phyloP scores from a whole-genome alignment of 2,329 filamentous ascomycete species.

The Aspergillus luchuensis region DNA sequence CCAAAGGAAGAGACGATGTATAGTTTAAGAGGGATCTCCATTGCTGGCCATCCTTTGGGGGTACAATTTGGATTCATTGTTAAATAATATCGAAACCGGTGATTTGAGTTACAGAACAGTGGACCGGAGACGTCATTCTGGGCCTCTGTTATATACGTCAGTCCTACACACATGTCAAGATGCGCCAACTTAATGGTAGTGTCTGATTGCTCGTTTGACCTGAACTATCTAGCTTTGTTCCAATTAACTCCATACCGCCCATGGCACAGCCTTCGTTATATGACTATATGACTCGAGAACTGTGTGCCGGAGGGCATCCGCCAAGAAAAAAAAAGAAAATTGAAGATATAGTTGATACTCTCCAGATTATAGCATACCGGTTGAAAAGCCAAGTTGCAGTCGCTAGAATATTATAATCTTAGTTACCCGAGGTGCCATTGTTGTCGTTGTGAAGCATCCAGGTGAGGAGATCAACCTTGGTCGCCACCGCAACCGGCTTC shows the following conservation, averaged over 20 bases:
- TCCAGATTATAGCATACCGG: too few species aligned
- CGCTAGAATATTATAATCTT: not conserved
- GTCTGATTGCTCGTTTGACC: not conserved
- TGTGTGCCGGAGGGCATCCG: too few species aligned
- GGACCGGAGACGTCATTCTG: not conserved
- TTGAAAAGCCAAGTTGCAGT: too few species aligned
- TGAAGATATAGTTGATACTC: too few species aligned
- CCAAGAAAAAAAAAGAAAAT: too few species aligned
- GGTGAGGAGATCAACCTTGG: conserved; percentile 91
- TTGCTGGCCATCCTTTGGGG: not conserved
- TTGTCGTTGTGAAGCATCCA: conserved; percentile 77
- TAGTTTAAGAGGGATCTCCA: not conserved
- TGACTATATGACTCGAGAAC: too few species aligned
- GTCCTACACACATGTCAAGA: not conserved
- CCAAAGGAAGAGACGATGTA: not conserved
- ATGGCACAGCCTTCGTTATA: too few species aligned
- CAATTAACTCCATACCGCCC: not conserved
- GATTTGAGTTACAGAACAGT: not conserved
- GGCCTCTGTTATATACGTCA: not conserved
- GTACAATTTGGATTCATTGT: too few species aligned
- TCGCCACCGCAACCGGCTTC: conserved; percentile 87
- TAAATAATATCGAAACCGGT: not conserved
- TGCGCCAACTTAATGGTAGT: not conserved
- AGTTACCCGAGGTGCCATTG: conserved; percentile 18
- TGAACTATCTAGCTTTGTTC: not conserved